Percentiles rank a stretch among this genome's conserved stretches.
These are phyloP conservation scores for Achlya hypogyna DNA, from an alignment of 352 stramenopile species.

Conservation along the genomic window DNA sequence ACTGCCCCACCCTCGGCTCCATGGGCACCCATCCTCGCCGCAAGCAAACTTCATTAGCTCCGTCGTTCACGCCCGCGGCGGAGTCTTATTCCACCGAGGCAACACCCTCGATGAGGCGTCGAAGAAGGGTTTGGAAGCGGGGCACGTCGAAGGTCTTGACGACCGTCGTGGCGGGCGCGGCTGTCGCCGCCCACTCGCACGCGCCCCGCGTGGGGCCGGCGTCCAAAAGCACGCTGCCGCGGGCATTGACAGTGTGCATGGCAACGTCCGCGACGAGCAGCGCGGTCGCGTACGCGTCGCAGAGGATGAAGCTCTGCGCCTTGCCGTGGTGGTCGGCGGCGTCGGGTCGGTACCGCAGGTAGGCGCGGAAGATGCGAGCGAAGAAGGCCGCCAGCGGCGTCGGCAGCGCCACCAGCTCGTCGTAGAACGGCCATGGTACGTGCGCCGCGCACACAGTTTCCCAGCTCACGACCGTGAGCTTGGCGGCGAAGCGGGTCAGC, in stretches of 20 bases:
- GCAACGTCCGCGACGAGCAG: constrained; percentile 36
- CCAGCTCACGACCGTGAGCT: constrained; percentile 60
- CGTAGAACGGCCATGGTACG: constrained; percentile 54
- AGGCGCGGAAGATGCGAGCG: background rate
- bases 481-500: constrained; percentile 40
- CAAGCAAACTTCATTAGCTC: too few species aligned
- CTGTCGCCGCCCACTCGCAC: background rate
- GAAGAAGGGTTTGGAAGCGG: background rate
- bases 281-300: constrained; percentile 63
- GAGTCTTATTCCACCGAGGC: too few species aligned
- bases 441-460: constrained; percentile 50
- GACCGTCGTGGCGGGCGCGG: background rate
- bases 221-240: background rate
- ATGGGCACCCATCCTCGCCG: too few species aligned
- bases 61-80: too few species aligned
- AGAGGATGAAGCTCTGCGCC: constrained; percentile 47
- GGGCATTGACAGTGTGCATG: background rate
- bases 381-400: constrained; percentile 1
- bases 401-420: constrained; percentile 26
- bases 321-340: constrained; percentile 34
- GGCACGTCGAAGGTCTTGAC: background rate
- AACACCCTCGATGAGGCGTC: background rate
- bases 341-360: background rate
- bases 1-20: too few species aligned
- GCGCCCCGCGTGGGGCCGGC: background rate